Conservation (phyloP, 2,329 filamentous ascomycete genomes). For the Calonectria pseudoturangicola region DNA sequence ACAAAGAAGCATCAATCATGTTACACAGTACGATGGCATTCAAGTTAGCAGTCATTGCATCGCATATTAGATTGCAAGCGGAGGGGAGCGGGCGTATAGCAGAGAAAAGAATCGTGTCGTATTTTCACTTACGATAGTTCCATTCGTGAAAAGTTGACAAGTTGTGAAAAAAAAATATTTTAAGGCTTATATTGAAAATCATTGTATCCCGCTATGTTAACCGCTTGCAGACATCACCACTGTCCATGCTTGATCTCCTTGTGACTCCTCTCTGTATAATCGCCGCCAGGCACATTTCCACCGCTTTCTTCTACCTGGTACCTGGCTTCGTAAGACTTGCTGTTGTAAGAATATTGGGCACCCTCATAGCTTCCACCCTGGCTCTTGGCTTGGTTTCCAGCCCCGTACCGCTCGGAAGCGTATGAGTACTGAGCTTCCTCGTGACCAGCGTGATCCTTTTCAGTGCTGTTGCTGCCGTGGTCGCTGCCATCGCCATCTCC, state of each 20-base stretch:
- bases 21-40: background rate
- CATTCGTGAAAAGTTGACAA: background rate
- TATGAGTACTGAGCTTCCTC: background rate
- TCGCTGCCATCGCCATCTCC: background rate
- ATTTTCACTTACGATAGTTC: background rate
- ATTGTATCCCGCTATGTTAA: background rate
- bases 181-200: background rate
- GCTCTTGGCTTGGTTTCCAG: no score
- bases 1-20: background rate
- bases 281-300: no score
- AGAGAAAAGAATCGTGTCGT: background rate
- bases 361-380: background rate
- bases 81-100: background rate
- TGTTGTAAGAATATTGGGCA: slow-evolving; percentile 1
- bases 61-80: slow-evolving; percentile 5
- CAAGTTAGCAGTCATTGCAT: background rate
- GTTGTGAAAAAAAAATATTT: background rate
- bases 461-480: background rate
- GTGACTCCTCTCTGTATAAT: background rate
- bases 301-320: background rate
- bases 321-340: background rate
- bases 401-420: no score
- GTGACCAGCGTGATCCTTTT: background rate
- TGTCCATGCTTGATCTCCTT: no score
- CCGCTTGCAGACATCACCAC: background rate